phyloP scores from a whole-genome alignment of 2,329 filamentous ascomycete species.

The Exutisphaerella laricina region DNA sequence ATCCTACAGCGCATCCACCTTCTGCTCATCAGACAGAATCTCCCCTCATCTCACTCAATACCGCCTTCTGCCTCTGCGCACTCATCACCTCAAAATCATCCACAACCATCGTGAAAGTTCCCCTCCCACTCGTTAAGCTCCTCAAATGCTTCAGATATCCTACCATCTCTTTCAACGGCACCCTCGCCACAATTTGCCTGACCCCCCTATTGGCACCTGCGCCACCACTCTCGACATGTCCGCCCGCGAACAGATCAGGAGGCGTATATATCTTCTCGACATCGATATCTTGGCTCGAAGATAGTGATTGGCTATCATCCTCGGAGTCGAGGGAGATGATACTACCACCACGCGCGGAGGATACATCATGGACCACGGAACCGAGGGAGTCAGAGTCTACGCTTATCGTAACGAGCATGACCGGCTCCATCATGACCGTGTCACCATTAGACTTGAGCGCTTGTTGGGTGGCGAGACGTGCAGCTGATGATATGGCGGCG shows the following conservation, averaged over 20 bases:
- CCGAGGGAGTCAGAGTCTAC: conserved; percentile 79
- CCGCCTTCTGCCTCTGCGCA: conserved; percentile 53
- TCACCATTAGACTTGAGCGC: conserved; percentile 56
- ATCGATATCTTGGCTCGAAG: conserved; percentile 58
- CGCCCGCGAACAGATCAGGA: conserved; percentile 66
- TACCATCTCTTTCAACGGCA: conserved; percentile 94
- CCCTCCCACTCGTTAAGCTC: conserved; percentile 79
- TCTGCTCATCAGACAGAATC: conserved; percentile 23
- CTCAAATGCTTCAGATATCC: conserved; percentile 86
- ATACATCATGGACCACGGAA: conserved; percentile 75
- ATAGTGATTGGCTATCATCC: conserved; percentile 9
- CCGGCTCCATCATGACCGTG: conserved; percentile 77
- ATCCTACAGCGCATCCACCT: too few relatives aligned
- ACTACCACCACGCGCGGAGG: conserved; percentile 65
- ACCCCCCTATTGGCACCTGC: conserved; percentile 16
- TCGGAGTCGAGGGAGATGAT: conserved; percentile 62
- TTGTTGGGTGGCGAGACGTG: conserved; percentile 60
- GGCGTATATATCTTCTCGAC: conserved; percentile 75
- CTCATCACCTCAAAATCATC: conserved; percentile 66
- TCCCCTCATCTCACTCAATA: conserved; percentile 39
- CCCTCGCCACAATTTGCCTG: conserved; percentile 68
- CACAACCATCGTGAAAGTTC: conserved; percentile 69
- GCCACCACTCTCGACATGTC: conserved; percentile 6
- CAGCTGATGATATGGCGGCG: conserved; percentile 62
- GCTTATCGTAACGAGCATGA: conserved; percentile 84